Base-by-base conservation (phyloP, 495 filamentous ascomycete genomes). In the Penicillium dipodomyicola region DNA sequence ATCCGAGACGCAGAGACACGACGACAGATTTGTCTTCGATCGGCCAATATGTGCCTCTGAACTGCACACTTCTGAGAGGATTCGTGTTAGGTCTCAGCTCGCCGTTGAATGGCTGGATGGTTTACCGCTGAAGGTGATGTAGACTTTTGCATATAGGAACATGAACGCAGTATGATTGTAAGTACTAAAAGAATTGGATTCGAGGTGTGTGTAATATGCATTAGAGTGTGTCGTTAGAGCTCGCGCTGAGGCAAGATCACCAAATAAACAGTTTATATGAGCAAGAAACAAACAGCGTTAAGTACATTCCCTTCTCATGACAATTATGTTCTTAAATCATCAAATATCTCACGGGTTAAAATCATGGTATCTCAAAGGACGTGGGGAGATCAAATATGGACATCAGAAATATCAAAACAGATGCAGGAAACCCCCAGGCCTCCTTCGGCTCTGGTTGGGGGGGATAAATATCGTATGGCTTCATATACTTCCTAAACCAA, bases 1-100 rank as follows among this genome's bases (percentile, higher is more conserved):
- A 82, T 92, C 59, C 82, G 88, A 51, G 88, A 92, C 61, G 88
- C 88, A 12, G 88, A 92, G 68, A 78, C 83, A 63, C 79, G 87
- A 54, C 75, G 88, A 51, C 83, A 79, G 53, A 69, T 70, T 9
- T 65, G 63, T 50, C 60, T 70, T 40, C 63, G 64, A 15, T 66
- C 71, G 1, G 33, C 63, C 20, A 59, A 56, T 19, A 22, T 51
- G 17, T 49, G 42, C 12, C 44, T 55, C 6, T 54, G 49, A 58
- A n/a, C 35, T 39, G 35, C 35, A 42, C 8, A 22, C 40, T 20
- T 23, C 47, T 37, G 33, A n/a, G 14, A 14, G 33, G 6, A 7
- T 8, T 37, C 8, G 14, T n/a, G 12, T 7, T 37, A 37, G 33
- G 5, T 6, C 14, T 37, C 33, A 37, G 15, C 14, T 37, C 14